Conservation (phyloP, 805 yeast species). For the Jamesozyma hellenica region DNA sequence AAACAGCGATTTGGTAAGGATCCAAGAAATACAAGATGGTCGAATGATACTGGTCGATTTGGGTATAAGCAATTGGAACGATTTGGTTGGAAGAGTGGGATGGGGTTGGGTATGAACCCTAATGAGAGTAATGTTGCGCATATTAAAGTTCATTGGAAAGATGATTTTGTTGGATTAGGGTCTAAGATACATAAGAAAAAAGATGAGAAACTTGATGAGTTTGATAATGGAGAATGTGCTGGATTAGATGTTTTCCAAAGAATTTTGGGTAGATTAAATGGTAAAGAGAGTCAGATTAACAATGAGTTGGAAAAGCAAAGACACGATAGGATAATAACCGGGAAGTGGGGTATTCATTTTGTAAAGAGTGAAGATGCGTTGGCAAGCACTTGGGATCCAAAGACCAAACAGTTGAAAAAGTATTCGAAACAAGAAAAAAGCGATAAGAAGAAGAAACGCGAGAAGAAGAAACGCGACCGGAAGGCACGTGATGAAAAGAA, state of each 20-base stretch:
- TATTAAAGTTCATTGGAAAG: slow-evolving; percentile 71
- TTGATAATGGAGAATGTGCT: slow-evolving; percentile 73
- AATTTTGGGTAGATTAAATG: slow-evolving; percentile 79
- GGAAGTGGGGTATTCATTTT: slow-evolving; percentile 82
- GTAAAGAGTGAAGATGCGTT: slow-evolving; percentile 75
- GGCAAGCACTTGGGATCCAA: slow-evolving; percentile 72
- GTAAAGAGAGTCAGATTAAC: slow-evolving; percentile 59
- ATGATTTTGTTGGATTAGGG: slow-evolving; percentile 83
- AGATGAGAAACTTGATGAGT: slow-evolving; percentile 51
- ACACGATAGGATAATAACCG: slow-evolving; percentile 61
- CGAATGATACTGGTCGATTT: slow-evolving; percentile 70
- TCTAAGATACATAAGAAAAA: slow-evolving; percentile 46
- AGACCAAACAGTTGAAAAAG: slow-evolving; percentile 32
- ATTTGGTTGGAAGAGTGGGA: slow-evolving; percentile 89
- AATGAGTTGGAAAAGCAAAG: slow-evolving; percentile 61
- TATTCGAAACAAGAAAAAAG: slow-evolving; percentile 25
- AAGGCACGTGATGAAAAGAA: slow-evolving; percentile 27
- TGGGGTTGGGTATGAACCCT: slow-evolving; percentile 60
- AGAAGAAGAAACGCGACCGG: slow-evolving; percentile 25
- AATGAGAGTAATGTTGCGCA: slow-evolving; percentile 56
- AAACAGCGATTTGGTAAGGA: slow-evolving; percentile 84
- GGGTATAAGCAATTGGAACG: slow-evolving; percentile 79
- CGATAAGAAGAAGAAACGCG: slow-evolving; percentile 24
- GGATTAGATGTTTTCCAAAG: slow-evolving; percentile 92
- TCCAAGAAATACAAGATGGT: slow-evolving; percentile 92